These are phyloP conservation scores for Aurinia saxatilis DNA, from an alignment of 345 rosid species.

Conservation along the genomic window DNA sequence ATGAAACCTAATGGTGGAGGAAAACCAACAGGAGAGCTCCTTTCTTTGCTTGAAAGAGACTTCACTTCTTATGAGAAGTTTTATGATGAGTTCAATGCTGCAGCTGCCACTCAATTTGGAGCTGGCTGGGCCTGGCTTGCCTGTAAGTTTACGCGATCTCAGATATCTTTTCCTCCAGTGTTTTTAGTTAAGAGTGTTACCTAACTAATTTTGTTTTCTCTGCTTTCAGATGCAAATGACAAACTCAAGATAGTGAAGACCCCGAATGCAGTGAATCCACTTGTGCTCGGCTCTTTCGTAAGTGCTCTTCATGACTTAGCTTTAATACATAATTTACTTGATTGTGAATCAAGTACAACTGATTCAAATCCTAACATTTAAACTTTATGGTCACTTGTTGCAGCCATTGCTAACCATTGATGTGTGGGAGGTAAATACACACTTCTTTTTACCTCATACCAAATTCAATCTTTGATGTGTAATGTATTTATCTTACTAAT, in stretches of 20 bases:
- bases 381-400: slow-evolving; percentile 27
- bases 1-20: slow-evolving; percentile 94
- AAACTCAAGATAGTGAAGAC: slow-evolving; percentile 79
- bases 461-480: not conserved
- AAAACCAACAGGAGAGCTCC: slow-evolving; percentile 80
- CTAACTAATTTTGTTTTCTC: not conserved
- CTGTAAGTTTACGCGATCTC: slow-evolving; percentile 47
- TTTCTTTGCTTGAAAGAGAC: slow-evolving; percentile 72
- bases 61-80: slow-evolving; percentile 75
- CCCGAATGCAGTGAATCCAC: slow-evolving; percentile 91
- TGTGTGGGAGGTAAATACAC: slow-evolving; percentile 82
- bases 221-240: slow-evolving; percentile 54
- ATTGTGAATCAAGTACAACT: not conserved
- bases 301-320: slow-evolving; percentile 21
- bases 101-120: slow-evolving; percentile 86
- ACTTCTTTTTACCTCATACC: not conserved
- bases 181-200: not conserved
- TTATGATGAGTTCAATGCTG: slow-evolving; percentile 50
- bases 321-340: not conserved
- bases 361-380: not conserved
- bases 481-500: not conserved
- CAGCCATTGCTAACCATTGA: slow-evolving; percentile 95
- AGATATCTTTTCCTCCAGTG: not conserved
- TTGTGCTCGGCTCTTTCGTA: slow-evolving; percentile 75
- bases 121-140: slow-evolving; percentile 99